Base-by-base conservation (phyloP, 371 early-diverging fungal species). In the Umbelopsis sp. region DNA sequence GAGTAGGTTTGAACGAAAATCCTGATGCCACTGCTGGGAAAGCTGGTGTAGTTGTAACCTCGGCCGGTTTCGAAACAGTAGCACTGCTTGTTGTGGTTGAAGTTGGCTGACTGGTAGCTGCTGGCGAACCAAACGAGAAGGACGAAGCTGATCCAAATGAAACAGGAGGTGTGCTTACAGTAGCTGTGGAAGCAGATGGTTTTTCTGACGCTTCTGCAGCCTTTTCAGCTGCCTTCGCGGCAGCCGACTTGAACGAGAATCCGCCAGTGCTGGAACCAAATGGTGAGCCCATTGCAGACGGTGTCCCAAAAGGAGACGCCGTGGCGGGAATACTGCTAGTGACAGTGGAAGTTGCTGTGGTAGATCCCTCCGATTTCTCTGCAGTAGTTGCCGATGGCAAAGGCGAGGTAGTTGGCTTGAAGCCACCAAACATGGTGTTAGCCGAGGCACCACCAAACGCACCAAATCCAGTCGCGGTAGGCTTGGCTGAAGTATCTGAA, bases 111-210 rank as follows among this genome's bases (percentile, higher is more conserved):
- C 10, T 48, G 6, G 48, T 48, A 1, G 48, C 20, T 48, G 48
- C 48, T 41, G 12, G 1, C 2, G 41, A 41, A 10, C 41, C 41
- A 41, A 41, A 41, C 41, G 41, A 41, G 7, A 41, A 41, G 7
- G 41, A 10, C 7, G 41, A 7, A 37, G 65, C 29, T 25, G 69
- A 35, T 24, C 69, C 69, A 52, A 75, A 75, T 14, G 68, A 53
- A 38, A 72, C 65, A 14, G 20, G 32, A 32, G 70, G 63, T 48
- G 75, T 12, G 20, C 66, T 20, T 37, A 41, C 63, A 44, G 25
- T 37, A 32, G 65, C 16, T 32, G 65, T 38, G 8, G 69, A 18
- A n/a, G 44, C 29, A 29, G 45, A 62, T 44, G 53, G n/a, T 35
- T 53, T 46, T 66, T 35, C 63, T 50, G 57, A 53, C 10, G 44